phyloP scores from a whole-genome alignment of 2,329 filamentous ascomycete genomes.

The Talaromyces sp. region DNA sequence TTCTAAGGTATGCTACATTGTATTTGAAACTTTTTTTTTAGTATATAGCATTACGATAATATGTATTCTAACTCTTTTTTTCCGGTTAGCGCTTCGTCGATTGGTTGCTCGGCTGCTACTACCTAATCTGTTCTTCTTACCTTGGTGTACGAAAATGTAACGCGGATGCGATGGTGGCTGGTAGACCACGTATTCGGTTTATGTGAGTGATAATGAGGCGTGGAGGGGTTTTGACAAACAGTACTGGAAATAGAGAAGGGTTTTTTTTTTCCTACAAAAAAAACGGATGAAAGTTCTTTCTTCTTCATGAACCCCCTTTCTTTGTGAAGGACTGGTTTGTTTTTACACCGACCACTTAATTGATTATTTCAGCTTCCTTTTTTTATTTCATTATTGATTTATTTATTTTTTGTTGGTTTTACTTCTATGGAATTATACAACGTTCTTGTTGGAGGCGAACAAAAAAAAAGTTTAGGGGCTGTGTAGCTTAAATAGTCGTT shows the following conservation, averaged over 20 bases:
- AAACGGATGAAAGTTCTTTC: constrained; percentile 1
- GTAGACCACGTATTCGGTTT: constrained; percentile 29
- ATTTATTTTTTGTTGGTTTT: neutral
- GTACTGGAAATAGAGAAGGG: constrained; percentile 29
- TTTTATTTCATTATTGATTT: neutral
- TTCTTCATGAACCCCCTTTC: neutral
- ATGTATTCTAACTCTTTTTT: neutral
- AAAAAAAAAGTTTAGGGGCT: neutral
- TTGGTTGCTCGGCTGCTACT: constrained; percentile 20
- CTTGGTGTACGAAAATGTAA: constrained; percentile 38
- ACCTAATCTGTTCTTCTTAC: constrained; percentile 33
- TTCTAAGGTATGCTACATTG: constrained; percentile 66
- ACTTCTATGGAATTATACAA: neutral
- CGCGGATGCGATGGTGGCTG: constrained; percentile 23
- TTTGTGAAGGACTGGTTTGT: constrained; percentile 1
- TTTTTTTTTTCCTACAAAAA: constrained; percentile 13
- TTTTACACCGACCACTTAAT: neutral
- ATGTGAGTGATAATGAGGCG: constrained; percentile 8
- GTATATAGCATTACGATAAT: neutral
- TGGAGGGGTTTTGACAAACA: constrained; percentile 7
- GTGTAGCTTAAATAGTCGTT: neutral
- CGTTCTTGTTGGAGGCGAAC: neutral
- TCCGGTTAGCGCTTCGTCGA: constrained; percentile 10
- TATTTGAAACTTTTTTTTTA: neutral
- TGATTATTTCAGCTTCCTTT: neutral